A percentile compares a stretch with the other conserved stretches of the same genome.
These are phyloP conservation scores for Talaromyces sp. DNA, from an alignment of 2,329 filamentous ascomycete genomes.

Conservation along the genomic window DNA sequence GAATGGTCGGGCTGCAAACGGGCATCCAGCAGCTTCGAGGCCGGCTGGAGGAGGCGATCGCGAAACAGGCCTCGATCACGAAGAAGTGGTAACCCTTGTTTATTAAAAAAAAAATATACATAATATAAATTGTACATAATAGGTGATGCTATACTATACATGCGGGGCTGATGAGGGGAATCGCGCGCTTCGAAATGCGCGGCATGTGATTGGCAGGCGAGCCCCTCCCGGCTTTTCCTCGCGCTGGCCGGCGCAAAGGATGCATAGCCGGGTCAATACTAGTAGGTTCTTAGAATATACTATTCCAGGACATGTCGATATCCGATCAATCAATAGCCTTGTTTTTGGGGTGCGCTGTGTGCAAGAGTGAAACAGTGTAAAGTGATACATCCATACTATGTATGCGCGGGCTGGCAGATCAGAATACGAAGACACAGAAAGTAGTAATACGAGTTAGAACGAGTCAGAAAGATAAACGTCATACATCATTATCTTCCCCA, in stretches of 20 bases:
- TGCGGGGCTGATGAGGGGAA: conserved; percentile 3
- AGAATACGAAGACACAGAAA: background rate
- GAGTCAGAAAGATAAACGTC: background rate
- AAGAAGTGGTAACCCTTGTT: background rate
- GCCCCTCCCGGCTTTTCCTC: background rate
- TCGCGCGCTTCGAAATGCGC: background rate
- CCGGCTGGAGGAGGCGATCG: conserved; percentile 3
- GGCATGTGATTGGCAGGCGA: conserved; percentile 1
- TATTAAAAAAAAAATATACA: too few relatives aligned
- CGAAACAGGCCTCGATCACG: background rate
- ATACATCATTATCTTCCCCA: background rate
- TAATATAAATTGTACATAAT: background rate
- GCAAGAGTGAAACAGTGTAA: background rate
- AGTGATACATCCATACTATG: background rate
- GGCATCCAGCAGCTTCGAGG: background rate
- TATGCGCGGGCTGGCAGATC: background rate
- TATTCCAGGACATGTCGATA: background rate
- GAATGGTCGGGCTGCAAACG: background rate
- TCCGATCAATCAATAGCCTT: background rate
- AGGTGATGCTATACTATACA: background rate
- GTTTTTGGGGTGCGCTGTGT: background rate
- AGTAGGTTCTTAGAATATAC: too few relatives aligned
- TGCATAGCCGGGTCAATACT: background rate
- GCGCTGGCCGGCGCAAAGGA: background rate
- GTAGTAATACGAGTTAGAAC: background rate